These are phyloP conservation scores for Phytophthora cryptogea DNA, from an alignment of 352 stramenopile species.

Conservation along the genomic window DNA sequence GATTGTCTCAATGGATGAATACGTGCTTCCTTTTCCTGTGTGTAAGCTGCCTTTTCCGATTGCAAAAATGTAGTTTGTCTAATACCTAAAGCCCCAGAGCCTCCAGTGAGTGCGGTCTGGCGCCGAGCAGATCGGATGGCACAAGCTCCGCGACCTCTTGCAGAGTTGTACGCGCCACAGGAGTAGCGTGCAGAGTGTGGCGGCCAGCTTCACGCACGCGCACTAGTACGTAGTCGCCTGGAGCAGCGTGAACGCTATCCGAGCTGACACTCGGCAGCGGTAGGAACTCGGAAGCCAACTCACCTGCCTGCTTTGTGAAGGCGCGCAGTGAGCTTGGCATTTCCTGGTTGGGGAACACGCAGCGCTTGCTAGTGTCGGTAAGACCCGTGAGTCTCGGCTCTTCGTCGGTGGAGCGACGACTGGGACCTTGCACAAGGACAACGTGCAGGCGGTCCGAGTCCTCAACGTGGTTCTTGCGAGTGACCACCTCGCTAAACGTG, in stretches of 20 bases:
- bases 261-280: slow-evolving; percentile 41
- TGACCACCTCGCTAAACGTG: slow-evolving; percentile 92
- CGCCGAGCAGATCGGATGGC: slow-evolving; percentile 60
- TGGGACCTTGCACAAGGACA: slow-evolving; percentile 96
- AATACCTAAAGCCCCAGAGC: slow-evolving; percentile 43
- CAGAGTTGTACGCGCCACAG: slow-evolving; percentile 76
- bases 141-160: slow-evolving; percentile 61
- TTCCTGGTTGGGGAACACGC: slow-evolving; percentile 73
- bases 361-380: slow-evolving; percentile 90
- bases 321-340: slow-evolving; percentile 57
- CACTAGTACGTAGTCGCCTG: slow-evolving; percentile 87
- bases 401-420: slow-evolving; percentile 76
- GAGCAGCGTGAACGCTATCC: slow-evolving; percentile 48
- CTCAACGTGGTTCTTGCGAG: slow-evolving; percentile 89
- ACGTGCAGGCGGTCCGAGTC: slow-evolving; percentile 94
- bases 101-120: slow-evolving; percentile 44
- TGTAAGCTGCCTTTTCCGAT: neutral
- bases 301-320: slow-evolving; percentile 44
- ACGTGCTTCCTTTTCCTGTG: slow-evolving; percentile 24
- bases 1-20: slow-evolving; percentile 7
- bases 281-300: slow-evolving; percentile 46
- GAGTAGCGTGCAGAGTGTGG: slow-evolving; percentile 84
- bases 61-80: slow-evolving; percentile 28
- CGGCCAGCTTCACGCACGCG: slow-evolving; percentile 78
- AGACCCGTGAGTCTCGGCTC: slow-evolving; percentile 82